These are phyloP conservation scores for Amanita thiersii DNA, from an alignment of 768 basidiomycete species.

Conservation along the genomic window DNA sequence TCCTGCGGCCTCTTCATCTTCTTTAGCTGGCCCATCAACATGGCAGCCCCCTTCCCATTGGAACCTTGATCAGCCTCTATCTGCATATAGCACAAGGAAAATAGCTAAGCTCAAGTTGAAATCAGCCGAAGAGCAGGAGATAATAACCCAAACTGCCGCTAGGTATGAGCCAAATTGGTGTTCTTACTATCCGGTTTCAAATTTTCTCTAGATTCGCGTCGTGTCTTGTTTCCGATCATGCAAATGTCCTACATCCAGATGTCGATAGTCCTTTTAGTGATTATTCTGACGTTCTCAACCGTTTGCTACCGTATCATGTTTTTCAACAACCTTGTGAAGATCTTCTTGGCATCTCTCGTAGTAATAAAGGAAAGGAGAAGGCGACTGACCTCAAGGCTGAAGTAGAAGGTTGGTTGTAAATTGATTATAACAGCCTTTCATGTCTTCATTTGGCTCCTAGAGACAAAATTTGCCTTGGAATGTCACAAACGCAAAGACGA, in stretches of 20 bases:
- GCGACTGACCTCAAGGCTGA: slow-evolving; percentile 41
- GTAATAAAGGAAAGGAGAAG: slow-evolving; percentile 57
- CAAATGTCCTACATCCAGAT: slow-evolving; percentile 52
- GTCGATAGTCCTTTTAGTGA: slow-evolving; percentile 63
- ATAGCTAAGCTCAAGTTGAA: slow-evolving; percentile 25
- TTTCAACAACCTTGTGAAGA: slow-evolving; percentile 73
- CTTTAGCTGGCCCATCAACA: slow-evolving; percentile 20
- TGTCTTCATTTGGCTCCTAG: slow-evolving; percentile 25
- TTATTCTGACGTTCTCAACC: slow-evolving; percentile 52
- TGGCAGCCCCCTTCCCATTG: slow-evolving; percentile 18
- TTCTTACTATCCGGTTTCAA: slow-evolving; percentile 3
- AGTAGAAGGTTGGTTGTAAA: slow-evolving; percentile 35
- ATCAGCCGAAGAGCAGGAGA: slow-evolving; percentile 43
- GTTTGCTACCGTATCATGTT: slow-evolving; percentile 73
- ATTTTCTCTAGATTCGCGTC: slow-evolving; percentile 36
- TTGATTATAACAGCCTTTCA: slow-evolving; percentile 5
- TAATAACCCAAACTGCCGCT: slow-evolving; percentile 35
- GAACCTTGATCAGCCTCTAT: slow-evolving; percentile 9
- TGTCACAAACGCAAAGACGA: slow-evolving; percentile 51
- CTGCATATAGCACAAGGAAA: slow-evolving; percentile 14
- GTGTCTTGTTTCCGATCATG: slow-evolving; percentile 56
- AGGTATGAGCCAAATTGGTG: slow-evolving; percentile 29
- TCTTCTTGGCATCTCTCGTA: slow-evolving; percentile 23
- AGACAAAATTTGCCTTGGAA: slow-evolving; percentile 62
- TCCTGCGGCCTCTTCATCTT: slow-evolving; percentile 14